Base-by-base conservation (phyloP, 805 yeast genomes). In the Nakazawaea pomicola region DNA sequence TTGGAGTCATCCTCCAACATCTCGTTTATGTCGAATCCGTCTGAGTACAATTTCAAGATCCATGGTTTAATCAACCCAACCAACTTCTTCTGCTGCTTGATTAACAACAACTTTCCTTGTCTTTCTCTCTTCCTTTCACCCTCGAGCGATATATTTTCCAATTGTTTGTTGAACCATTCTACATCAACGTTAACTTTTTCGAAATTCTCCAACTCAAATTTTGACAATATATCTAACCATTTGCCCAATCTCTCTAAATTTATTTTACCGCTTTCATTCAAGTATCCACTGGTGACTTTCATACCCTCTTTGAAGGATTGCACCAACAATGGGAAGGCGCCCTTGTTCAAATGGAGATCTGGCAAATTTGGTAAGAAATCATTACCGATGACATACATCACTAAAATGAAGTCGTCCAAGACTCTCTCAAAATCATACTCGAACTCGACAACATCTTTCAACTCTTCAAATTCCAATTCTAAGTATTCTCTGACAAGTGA, bases 301-400 rank as follows among this genome's bases (percentile, higher is more conserved):
- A 93, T 68, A 20, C 90, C 78, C 53, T 78, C 80, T 59, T 90
- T 93, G 66, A 93, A 93, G 12, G 96, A 83, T 47, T 82, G 87
- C 51, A 93, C 70, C 54, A 93, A 70, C 23, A 89, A 74, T n/a
- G 98, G 96, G 67, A 93, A 85, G 0, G 98, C 99, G 51, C 97
- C 98, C 52, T 90, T 93, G 57, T 89, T 90, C 49, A 93, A 74
- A 58, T 87, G 90, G 51, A 93, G 70, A 61, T 90, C 95, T 0
- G 99, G 99, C 52, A 95, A 74, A 58, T 93, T 87, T 19, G 99
- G 99, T 56, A 93, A 73, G 79, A 93, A 93, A 72, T 93, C 99
- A 57, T 93, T 93, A 54, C 99, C 99, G 52, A 93, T 87, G 46
- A 93, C 95, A 56, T 87, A 90, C 82, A 88, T 77, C 53, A 91